Evolutionary conservation across 306 rosid genomes (phyloP), one percentile per base, ranked within the genome.

Genomic region (Mimosa bimucronata): DNA sequence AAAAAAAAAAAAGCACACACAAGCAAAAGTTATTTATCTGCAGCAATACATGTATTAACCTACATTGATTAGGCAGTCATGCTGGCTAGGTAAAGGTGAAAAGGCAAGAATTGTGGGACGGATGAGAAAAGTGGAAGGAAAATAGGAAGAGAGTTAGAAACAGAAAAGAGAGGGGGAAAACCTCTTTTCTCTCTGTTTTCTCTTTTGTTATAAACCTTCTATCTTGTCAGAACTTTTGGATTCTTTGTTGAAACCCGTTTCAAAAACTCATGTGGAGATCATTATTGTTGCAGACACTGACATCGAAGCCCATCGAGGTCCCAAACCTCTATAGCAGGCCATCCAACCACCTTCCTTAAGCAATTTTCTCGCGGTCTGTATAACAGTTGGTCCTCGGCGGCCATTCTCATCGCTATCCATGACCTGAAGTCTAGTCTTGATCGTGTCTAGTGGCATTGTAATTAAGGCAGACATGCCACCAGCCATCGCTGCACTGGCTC

Each of bases 251-350:
- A 92, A 37, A 92, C 81, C 58, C 97, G 92, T 67, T 92, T 92
- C 48, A 92, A 87, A 66, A 92, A 87, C 90, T 92, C 97, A 46
- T 90, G 97, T 90, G 34, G 94, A 90, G 89, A 92, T 92, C 93
- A 90, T 90, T 28, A 94, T 89, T 19, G 94, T 92, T 15, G 94
- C 94, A 77, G 94, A 91, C 82, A 91, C 46, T 7, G 97, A 91
- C 92, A 88, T 88, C 5, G 94, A 88, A 38, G 97, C 94, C 81
- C 97, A 91, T 45, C 97, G 81, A 6, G 93, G 93, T 73, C 93
- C 97, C 85, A 90, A 75, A 1, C 97, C 97, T 87, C 90, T 80
- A 68, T 87, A 92, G 73, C 97, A 92, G 15, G 97, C 93, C 87
- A 71, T 62, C 95, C 95, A 90, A 29, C 93, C 95, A 11, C 95